Evolutionary conservation across 345 rosid genomes (phyloP).

Genomic region (Ricinus communis): DNA sequence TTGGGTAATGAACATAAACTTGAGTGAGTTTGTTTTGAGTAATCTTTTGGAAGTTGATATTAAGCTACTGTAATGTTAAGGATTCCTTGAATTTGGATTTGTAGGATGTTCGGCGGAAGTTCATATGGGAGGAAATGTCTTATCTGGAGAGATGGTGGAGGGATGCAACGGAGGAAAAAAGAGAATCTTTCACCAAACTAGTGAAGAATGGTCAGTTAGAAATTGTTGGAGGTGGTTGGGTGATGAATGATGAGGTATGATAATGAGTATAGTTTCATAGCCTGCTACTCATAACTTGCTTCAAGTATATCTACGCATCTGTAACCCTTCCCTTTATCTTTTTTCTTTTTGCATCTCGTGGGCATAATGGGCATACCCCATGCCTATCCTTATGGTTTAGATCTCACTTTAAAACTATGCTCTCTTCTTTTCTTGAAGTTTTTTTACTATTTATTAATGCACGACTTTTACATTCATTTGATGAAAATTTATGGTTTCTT

Average conservation of each 20-base stretch:
- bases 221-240: slow-evolving; percentile 99
- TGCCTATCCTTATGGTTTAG: neutral
- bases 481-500: slow-evolving; percentile 13
- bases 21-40: neutral
- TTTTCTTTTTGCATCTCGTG: neutral
- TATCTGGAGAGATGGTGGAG: slow-evolving; percentile 99
- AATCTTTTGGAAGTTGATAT: neutral
- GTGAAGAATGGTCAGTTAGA: slow-evolving; percentile 93
- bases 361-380: neutral
- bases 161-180: slow-evolving; percentile 65
- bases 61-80: slow-evolving; percentile 11
- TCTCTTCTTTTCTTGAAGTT: neutral
- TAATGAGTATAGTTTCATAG: neutral
- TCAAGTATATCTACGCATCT: neutral
- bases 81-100: slow-evolving; percentile 25
- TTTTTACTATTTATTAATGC: neutral
- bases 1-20: neutral
- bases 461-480: neutral
- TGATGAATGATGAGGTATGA: slow-evolving; percentile 96
- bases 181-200: slow-evolving; percentile 64
- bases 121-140: slow-evolving; percentile 99
- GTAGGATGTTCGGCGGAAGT: slow-evolving; percentile 82
- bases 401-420: neutral
- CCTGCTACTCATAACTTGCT: neutral
- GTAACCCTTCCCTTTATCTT: neutral